Percentiles rank a stretch among this genome's conserved stretches.
These are phyloP conservation scores for Microcyclospora pomicola DNA, from an alignment of 2,329 filamentous ascomycete genomes.

Conservation along the genomic window DNA sequence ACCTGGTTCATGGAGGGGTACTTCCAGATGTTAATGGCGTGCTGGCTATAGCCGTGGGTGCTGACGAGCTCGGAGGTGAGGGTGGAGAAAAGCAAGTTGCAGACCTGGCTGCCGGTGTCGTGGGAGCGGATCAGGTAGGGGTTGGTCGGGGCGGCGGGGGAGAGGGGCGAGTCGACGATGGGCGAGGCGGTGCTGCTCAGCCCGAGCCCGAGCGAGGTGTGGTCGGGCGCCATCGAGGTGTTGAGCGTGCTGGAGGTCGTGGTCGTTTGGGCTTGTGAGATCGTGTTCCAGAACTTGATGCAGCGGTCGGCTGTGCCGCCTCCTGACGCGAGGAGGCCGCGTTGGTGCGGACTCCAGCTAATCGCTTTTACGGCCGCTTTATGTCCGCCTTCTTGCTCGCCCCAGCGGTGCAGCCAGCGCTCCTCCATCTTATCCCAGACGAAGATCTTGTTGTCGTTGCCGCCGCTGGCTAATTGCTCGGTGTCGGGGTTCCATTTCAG, in stretches of 20 bases:
- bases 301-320: constrained; percentile 90
- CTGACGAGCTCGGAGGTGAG: constrained; percentile 96
- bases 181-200: constrained; percentile 12
- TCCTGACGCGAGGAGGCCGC: constrained; percentile 83
- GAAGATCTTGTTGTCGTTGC: constrained; percentile 97
- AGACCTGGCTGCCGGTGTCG: constrained; percentile 97
- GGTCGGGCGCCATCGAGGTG: constrained; percentile 8
- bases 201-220: constrained; percentile 13
- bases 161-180: constrained; percentile 15
- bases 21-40: constrained; percentile 99
- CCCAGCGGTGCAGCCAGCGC: constrained; percentile 83
- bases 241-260: constrained; percentile 2
- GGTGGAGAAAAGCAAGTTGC: constrained; percentile 92
- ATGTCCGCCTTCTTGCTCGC: constrained; percentile 88
- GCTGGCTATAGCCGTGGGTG: constrained; percentile 93
- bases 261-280: constrained; percentile 26
- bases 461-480: constrained; percentile 83
- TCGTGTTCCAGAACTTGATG: constrained; percentile 96
- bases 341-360: constrained; percentile 92
- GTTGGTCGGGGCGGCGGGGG: constrained; percentile 24
- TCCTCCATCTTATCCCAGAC: constrained; percentile 97
- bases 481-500: constrained; percentile 96
- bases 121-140: constrained; percentile 56
- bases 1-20: constrained; percentile 98
- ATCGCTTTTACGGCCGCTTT: constrained; percentile 95